Evolutionary conservation across 805 yeast species (phyloP).

Genomic region (Sugiyamaella valdiviana): DNA sequence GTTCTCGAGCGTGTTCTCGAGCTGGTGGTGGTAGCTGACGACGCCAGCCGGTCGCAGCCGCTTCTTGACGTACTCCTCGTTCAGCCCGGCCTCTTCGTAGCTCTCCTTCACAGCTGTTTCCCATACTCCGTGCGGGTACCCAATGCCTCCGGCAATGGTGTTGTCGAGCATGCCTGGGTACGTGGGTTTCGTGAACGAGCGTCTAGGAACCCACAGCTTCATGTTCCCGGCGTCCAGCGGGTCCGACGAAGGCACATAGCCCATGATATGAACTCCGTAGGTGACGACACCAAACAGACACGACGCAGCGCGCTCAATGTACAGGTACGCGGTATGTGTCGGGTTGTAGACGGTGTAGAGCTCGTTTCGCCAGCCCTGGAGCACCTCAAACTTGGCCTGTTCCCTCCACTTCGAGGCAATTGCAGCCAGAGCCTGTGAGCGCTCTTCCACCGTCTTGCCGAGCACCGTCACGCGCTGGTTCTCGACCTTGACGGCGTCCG

Average conservation of each 20-base stretch:
- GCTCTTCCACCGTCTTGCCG: slow-evolving; percentile 34
- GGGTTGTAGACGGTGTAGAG: slow-evolving; percentile 65
- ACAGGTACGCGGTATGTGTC: slow-evolving; percentile 49
- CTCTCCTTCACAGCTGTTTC: slow-evolving; percentile 85
- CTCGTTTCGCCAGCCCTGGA: slow-evolving; percentile 74
- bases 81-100: slow-evolving; percentile 84
- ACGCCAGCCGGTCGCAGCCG: slow-evolving; percentile 53
- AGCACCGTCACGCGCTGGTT: slow-evolving; percentile 30
- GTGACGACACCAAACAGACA: slow-evolving; percentile 80
- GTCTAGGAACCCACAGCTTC: slow-evolving; percentile 69
- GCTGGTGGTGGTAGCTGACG: slow-evolving; percentile 47
- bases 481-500: slow-evolving; percentile 24
- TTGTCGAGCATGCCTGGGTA: slow-evolving; percentile 90
- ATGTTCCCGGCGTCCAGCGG: slow-evolving; percentile 37
- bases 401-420: slow-evolving; percentile 24
- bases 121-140: slow-evolving; percentile 64
- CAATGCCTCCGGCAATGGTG: slow-evolving; percentile 93
- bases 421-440: slow-evolving; percentile 34
- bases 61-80: slow-evolving; percentile 41
- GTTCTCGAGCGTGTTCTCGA: slow-evolving; percentile 27
- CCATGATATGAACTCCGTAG: slow-evolving; percentile 85
- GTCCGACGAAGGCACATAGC: slow-evolving; percentile 53
- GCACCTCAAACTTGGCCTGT: slow-evolving; percentile 21
- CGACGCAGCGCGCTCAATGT: slow-evolving; percentile 74
- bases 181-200: slow-evolving; percentile 74